phyloP scores from a whole-genome alignment of 2,329 filamentous ascomycete genomes.

The Pseudogymnoascus sp. region DNA sequence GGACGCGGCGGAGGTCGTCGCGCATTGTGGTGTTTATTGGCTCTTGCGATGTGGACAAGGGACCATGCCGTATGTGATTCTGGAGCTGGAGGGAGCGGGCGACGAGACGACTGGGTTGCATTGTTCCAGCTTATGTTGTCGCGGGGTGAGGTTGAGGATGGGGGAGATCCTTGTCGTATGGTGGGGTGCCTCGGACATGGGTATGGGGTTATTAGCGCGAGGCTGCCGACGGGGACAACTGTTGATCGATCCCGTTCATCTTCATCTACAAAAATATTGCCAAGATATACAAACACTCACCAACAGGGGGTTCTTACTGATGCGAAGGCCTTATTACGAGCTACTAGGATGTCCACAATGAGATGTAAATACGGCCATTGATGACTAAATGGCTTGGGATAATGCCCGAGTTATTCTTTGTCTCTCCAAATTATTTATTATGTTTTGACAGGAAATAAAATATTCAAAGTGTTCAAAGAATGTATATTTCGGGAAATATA shows the following conservation, averaged over 20 bases:
- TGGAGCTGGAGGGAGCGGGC: slow-evolving; percentile 3
- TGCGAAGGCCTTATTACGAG: not conserved
- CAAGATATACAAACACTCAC: not conserved
- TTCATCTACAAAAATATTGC: not conserved
- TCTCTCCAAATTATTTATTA: not conserved
- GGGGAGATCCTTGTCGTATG: not conserved
- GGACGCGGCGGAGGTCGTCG: not conserved
- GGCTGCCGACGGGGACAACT: not conserved
- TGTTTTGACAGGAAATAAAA: not conserved
- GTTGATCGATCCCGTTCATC: not conserved
- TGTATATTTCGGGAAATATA: no score
- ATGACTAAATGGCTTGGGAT: not conserved
- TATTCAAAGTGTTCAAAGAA: not conserved
- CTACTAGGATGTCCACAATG: not conserved
- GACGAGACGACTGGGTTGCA: not conserved
- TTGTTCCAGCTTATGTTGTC: not conserved
- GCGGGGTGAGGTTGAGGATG: not conserved
- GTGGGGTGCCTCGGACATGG: not conserved
- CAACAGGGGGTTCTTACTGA: not conserved
- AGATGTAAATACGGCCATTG: not conserved
- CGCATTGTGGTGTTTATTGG: slow-evolving; percentile 5
- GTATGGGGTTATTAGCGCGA: slow-evolving; percentile 2
- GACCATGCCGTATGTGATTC: not conserved
- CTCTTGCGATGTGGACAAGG: not conserved
- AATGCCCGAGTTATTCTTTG: not conserved